Evolutionary conservation across 306 rosid species (phyloP).

Genomic region (Citrullus mucosospermus): DNA sequence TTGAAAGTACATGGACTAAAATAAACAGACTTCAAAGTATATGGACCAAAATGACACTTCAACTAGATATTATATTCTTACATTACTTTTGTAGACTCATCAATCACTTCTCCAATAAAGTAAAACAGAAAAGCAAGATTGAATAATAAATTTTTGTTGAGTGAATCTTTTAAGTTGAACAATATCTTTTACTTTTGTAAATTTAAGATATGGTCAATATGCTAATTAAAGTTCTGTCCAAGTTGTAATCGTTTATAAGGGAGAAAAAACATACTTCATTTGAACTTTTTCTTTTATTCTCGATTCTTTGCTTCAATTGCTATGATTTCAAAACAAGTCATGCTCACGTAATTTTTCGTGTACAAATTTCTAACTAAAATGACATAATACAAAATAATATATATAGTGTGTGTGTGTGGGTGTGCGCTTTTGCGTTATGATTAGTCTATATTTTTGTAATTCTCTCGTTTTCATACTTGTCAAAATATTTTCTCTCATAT

Average conservation of each 20-base stretch:
- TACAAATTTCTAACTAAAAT: background rate
- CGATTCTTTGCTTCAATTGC: background rate
- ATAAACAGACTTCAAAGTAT: no score
- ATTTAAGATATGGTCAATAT: background rate
- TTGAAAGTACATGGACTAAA: no score
- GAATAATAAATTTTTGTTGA: background rate
- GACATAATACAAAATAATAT: background rate
- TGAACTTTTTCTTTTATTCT: background rate
- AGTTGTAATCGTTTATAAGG: background rate
- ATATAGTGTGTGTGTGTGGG: no score
- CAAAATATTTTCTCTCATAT: background rate
- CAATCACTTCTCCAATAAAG: background rate
- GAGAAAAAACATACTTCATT: background rate
- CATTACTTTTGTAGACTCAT: background rate
- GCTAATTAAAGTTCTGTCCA: background rate
- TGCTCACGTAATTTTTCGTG: background rate
- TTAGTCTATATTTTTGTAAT: background rate
- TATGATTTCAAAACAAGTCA: background rate
- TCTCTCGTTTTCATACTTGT: background rate
- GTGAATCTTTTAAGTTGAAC: background rate
- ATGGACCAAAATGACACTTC: no score
- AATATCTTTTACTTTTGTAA: background rate
- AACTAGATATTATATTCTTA: background rate
- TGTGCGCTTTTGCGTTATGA: background rate
- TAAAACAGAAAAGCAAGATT: background rate